A percentile compares a stretch with the other conserved stretches of the same genome.
These are phyloP conservation scores for Aspergillus carlsbadensis DNA, from an alignment of 495 filamentous ascomycete genomes.

Conservation along the genomic window DNA sequence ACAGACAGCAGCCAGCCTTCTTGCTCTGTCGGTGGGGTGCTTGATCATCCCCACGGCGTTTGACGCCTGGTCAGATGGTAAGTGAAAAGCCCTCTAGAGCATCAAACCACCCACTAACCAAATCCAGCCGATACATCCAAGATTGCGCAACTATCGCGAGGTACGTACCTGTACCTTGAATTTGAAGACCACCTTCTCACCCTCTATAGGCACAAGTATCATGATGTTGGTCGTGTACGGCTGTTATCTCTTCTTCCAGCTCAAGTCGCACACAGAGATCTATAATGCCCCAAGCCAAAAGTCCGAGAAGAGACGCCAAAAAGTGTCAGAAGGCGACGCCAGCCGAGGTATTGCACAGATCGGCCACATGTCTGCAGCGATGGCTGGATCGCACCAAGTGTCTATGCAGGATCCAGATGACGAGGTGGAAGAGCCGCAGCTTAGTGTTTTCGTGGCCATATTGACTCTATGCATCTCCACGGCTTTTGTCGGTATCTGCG, in stretches of 20 bases:
- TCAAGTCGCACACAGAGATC: conserved; percentile 71
- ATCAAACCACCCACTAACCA: not conserved
- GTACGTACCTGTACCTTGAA: conserved; percentile 20
- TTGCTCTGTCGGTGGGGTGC: conserved; percentile 75
- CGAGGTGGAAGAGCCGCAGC: conserved; percentile 70
- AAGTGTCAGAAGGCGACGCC: conserved; percentile 55
- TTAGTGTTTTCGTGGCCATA: conserved; percentile 67
- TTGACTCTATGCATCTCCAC: conserved; percentile 70
- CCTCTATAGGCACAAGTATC: conserved; percentile 56
- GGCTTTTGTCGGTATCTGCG: conserved; percentile 79
- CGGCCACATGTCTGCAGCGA: conserved; percentile 51
- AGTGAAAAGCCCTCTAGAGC: conserved; percentile 7
- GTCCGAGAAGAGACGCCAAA: conserved; percentile 53
- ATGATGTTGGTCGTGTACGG: conserved; percentile 76
- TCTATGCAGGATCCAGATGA: conserved; percentile 48
- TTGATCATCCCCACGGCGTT: conserved; percentile 92
- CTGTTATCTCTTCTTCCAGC: conserved; percentile 78
- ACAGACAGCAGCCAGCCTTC: conserved; percentile 80
- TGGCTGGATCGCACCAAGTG: conserved; percentile 43
- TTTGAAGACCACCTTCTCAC: not conserved
- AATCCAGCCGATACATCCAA: conserved; percentile 24
- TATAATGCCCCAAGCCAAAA: conserved; percentile 76
- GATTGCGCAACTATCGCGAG: conserved; percentile 34
- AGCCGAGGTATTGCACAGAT: conserved; percentile 58
- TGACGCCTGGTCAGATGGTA: conserved; percentile 51